Base-by-base conservation (phyloP, 495 filamentous ascomycete genomes). In the Lepraria neglecta region DNA sequence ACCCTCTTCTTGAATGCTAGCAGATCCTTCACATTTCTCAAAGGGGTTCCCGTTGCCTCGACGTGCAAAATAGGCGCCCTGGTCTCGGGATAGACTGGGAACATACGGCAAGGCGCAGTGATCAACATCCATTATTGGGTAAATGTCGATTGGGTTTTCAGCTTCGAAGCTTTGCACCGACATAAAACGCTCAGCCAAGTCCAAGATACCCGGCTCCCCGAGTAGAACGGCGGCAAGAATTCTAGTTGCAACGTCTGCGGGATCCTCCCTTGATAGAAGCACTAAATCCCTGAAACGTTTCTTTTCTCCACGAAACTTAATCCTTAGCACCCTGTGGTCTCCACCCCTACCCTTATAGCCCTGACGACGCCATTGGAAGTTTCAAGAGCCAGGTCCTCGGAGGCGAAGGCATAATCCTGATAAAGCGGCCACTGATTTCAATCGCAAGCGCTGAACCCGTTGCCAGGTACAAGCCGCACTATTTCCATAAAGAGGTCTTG, bases 211-310 rank as follows among this genome's bases (percentile, higher is more conserved):
- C 59, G 59, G 15, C 33, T 55, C 51, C 40, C 50, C 59, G 17
- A 61, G 48, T 33, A 55, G 38, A 42, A 38, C 14, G 28, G 51
- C 40, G 59, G 59, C 59, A 61, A 61, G 30, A 17, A n/a, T 11
- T 15, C 11, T 31, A 10, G 59, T 33, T 61, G 19, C 38, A 40
- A 15, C 30, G 30, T 47, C 15, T 6, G 27, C 11, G 50, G 28
- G 28, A 61, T 46, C 51, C 50, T 61, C 50, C 59, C 9, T 38
- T 44, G 51, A 54, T 33, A 54, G 40, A 44, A 38, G 27, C 10
- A 38, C 51, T 38, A 40, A 33, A 61, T 40, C 15, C 17, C 38
- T 53, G 19, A 42, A 50, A 56, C 42, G 10, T 40, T 3, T 6
- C 45, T 40, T 56, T 7, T 21, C 27, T 55, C 35, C 51, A 28